Percentiles rank a stretch among this genome's conserved stretches.
phyloP scores from a whole-genome alignment of 75 land plant genomes.

The Sequoiadendron giganteum region DNA sequence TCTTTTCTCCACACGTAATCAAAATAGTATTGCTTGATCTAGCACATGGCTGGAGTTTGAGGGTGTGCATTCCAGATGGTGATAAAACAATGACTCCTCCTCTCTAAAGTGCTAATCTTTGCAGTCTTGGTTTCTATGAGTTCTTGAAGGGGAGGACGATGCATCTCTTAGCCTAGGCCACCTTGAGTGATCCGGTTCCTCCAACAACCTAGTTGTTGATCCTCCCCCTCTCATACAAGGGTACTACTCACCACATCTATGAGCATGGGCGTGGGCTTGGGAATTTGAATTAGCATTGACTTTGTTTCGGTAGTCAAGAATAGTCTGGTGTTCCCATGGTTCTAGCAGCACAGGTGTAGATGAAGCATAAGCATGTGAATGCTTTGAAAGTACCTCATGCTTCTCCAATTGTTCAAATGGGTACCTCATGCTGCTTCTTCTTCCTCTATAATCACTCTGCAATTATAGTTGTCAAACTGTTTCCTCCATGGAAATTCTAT shows the following conservation, averaged over 20 bases:
- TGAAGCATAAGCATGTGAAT: not conserved
- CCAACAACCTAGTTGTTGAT: no score
- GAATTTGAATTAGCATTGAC: not conserved
- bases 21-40: not conserved
- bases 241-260: not conserved
- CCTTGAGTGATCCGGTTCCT: not conserved
- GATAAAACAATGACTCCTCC: not conserved
- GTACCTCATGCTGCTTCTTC: not conserved
- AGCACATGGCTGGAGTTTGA: not conserved
- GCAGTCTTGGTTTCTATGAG: not conserved
- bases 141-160: not conserved
- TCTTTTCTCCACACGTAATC: no score
- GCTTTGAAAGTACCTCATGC: not conserved
- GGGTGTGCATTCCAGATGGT: not conserved
- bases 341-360: not conserved
- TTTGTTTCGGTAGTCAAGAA: not conserved
- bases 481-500: not conserved
- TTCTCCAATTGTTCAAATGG: not conserved
- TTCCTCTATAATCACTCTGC: not conserved
- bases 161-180: not conserved
- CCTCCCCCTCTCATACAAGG: no score
- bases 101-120: not conserved
- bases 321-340: conserved; percentile 7
- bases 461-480: not conserved
- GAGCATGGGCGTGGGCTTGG: not conserved